Percentiles rank a stretch among this genome's conserved stretches.
These are phyloP conservation scores for Coemansia sp. DNA, from an alignment of 192 early-diverging fungal species.

Conservation along the genomic window DNA sequence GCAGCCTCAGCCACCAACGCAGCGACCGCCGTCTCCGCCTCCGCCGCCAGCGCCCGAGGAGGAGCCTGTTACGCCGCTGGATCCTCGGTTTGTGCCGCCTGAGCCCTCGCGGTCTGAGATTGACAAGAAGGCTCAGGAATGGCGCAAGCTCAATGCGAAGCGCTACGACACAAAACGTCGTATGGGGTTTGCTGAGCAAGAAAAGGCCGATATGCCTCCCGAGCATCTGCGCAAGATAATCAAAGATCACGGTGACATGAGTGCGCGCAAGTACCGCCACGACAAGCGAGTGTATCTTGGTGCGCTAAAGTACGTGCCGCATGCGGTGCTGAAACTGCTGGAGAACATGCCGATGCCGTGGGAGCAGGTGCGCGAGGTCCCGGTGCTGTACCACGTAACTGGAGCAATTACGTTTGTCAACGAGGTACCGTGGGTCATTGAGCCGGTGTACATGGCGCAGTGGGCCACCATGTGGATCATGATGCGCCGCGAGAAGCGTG, in stretches of 20 bases:
- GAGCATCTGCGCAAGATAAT: slow-evolving; percentile 98
- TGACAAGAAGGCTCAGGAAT: slow-evolving; percentile 76
- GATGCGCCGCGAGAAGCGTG: slow-evolving; percentile 99
- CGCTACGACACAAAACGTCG: slow-evolving; percentile 93
- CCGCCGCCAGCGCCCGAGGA: slow-evolving; percentile 4
- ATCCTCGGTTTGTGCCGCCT: slow-evolving; percentile 38
- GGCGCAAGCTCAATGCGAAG: slow-evolving; percentile 87
- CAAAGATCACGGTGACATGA: slow-evolving; percentile 99
- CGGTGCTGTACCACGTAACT: slow-evolving; percentile 95
- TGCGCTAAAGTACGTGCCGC: slow-evolving; percentile 97
- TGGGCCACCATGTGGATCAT: slow-evolving; percentile 99
- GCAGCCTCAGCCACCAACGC: slow-evolving; percentile 8
- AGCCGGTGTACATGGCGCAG: slow-evolving; percentile 97
- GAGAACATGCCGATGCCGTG: slow-evolving; percentile 99
- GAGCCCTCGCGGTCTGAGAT: slow-evolving; percentile 24
- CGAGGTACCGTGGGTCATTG: slow-evolving; percentile 93
- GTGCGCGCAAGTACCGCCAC: slow-evolving; percentile 90
- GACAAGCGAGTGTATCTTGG: slow-evolving; percentile 99
- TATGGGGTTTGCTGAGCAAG: slow-evolving; percentile 90
- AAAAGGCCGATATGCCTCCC: slow-evolving; percentile 96
- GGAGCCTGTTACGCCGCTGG: slow-evolving; percentile 15
- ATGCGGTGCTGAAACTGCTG: slow-evolving; percentile 95
- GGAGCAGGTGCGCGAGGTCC: slow-evolving; percentile 97
- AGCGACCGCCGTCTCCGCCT: background rate
- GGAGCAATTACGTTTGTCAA: slow-evolving; percentile 99